phyloP scores from a whole-genome alignment of 2,329 filamentous ascomycete species.

The Aspergillus clavatus region DNA sequence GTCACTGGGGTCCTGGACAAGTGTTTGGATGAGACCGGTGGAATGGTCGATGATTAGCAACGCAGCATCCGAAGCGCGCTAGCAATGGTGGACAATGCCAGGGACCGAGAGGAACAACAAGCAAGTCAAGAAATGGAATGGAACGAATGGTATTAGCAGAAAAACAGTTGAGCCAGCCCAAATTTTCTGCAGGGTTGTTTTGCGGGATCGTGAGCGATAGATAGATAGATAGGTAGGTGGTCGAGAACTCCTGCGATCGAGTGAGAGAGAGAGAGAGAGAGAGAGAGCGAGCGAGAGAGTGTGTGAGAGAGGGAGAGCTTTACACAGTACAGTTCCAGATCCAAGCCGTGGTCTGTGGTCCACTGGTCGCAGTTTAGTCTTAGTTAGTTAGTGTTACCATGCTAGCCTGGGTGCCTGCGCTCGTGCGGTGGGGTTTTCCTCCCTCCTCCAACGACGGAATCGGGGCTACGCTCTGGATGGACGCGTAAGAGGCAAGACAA shows the following conservation, averaged over 20 bases:
- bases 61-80: background rate
- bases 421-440: slow-evolving; percentile 22
- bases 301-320: slow-evolving; percentile 3
- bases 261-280: too few species aligned
- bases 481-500: slow-evolving; percentile 18
- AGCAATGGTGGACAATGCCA: slow-evolving; percentile 4
- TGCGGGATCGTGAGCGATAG: too few species aligned
- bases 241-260: slow-evolving; percentile 10
- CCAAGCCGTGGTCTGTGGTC: too few species aligned
- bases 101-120: slow-evolving; percentile 10
- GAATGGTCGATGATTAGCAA: background rate
- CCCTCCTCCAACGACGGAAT: slow-evolving; percentile 12
- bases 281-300: too few species aligned
- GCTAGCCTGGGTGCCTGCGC: slow-evolving; percentile 16
- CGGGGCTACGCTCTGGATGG: slow-evolving; percentile 15
- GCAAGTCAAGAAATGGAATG: slow-evolving; percentile 8
- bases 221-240: background rate
- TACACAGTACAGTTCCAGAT: background rate
- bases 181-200: background rate
- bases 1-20: background rate
- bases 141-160: background rate
- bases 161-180: background rate
- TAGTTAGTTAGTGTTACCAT: slow-evolving; percentile 4
- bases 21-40: too few species aligned
- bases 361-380: too few species aligned